phyloP scores from a whole-genome alignment of 140 eudicot species.

The Oenanthe javanica region DNA sequence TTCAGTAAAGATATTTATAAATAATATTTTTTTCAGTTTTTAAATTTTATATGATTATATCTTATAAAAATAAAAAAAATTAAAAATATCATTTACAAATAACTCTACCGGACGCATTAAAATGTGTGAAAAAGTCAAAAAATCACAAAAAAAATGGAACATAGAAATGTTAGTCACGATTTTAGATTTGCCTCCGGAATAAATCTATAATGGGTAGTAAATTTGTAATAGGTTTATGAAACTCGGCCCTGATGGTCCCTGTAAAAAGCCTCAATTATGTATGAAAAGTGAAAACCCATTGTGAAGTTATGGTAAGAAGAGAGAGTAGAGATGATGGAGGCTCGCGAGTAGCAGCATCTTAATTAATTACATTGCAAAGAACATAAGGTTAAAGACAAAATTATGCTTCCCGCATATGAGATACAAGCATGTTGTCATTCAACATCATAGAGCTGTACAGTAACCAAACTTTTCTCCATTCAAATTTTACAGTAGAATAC shows the following conservation, averaged over 20 bases:
- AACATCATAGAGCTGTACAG: neutral
- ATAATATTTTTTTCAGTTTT: too few relatives aligned
- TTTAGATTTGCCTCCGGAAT: too few relatives aligned
- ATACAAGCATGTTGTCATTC: neutral
- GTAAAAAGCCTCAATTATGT: neutral
- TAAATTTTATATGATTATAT: too few relatives aligned
- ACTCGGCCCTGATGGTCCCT: neutral
- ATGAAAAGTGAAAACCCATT: neutral
- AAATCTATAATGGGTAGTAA: too few relatives aligned
- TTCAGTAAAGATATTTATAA: too few relatives aligned
- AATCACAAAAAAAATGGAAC: too few relatives aligned
- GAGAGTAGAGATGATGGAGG: neutral
- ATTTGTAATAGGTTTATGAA: neutral
- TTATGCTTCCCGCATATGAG: neutral
- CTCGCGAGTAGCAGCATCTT: neutral
- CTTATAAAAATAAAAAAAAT: too few relatives aligned
- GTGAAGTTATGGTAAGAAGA: neutral
- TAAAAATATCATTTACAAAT: too few relatives aligned
- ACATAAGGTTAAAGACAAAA: neutral
- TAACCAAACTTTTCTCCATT: neutral
- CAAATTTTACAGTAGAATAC: neutral
- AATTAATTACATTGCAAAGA: neutral
- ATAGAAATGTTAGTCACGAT: too few relatives aligned
- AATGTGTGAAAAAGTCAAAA: too few relatives aligned
- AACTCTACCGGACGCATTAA: too few relatives aligned